These are phyloP conservation scores for Tolypocladium paradoxum DNA, from an alignment of 2,329 filamentous ascomycete genomes.

Conservation along the genomic window DNA sequence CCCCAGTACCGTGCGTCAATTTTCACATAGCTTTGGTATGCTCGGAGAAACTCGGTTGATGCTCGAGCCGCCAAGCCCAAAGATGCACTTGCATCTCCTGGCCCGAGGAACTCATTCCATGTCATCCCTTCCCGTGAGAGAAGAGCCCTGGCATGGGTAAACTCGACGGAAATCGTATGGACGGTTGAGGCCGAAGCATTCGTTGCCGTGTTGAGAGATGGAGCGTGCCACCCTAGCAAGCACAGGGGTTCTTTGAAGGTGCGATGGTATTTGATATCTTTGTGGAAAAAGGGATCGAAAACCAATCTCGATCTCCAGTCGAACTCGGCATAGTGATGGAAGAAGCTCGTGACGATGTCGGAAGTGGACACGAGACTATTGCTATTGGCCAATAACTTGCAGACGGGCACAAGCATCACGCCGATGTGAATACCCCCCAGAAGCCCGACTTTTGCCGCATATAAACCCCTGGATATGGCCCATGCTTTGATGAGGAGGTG, in stretches of 20 bases:
- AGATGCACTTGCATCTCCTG: background rate
- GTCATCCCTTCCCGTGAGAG: conserved; percentile 24
- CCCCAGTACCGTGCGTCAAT: conserved; percentile 59
- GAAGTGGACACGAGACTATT: conserved; percentile 28
- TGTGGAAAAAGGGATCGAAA: conserved; percentile 51
- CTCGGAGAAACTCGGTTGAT: conserved; percentile 35
- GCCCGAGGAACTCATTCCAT: conserved; percentile 32
- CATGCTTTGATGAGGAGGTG: conserved; percentile 51
- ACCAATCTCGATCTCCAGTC: conserved; percentile 45
- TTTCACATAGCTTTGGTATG: conserved; percentile 45
- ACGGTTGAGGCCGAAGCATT: conserved; percentile 43
- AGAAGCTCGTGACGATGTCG: conserved; percentile 49
- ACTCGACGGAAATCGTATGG: conserved; percentile 37
- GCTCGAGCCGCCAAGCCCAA: conserved; percentile 9
- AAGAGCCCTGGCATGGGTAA: conserved; percentile 32
- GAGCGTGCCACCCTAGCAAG: conserved; percentile 51
- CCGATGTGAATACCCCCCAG: conserved; percentile 56
- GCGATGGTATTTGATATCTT: conserved; percentile 38
- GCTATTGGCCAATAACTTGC: conserved; percentile 38
- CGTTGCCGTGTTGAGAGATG: conserved; percentile 48
- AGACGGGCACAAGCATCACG: conserved; percentile 47
- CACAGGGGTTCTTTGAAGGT: conserved; percentile 49
- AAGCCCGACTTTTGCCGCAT: conserved; percentile 54
- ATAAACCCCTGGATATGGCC: conserved; percentile 51
- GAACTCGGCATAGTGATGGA: conserved; percentile 49